phyloP scores from a whole-genome alignment of 2,329 filamentous ascomycete species.

The Knoxdaviesia proteae region DNA sequence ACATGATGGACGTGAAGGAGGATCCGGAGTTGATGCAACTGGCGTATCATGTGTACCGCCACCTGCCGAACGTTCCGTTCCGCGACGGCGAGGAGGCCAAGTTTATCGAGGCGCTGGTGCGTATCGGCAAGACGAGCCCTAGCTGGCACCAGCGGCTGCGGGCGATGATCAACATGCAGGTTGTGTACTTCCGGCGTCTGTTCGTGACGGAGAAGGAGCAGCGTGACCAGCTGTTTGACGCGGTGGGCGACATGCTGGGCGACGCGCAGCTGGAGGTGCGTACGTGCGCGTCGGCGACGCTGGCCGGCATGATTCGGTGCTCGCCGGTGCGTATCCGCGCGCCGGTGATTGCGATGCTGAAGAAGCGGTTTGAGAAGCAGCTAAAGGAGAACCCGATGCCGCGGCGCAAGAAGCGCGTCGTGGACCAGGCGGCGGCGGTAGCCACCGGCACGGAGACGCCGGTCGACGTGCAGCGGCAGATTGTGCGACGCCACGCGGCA shows the following conservation, averaged over 20 bases:
- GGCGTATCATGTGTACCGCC: conserved; percentile 91
- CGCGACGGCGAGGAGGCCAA: conserved; percentile 63
- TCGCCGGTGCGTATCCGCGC: conserved; percentile 65
- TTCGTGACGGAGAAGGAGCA: conserved; percentile 63
- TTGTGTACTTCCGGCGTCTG: conserved; percentile 89
- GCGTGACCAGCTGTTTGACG: conserved; percentile 65
- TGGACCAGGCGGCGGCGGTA: neutral
- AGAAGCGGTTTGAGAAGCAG: conserved; percentile 56
- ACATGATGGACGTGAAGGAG: conserved; percentile 99
- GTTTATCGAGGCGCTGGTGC: conserved; percentile 71
- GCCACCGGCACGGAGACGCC: conserved; percentile 41
- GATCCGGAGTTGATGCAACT: conserved; percentile 87
- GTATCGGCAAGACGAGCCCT: conserved; percentile 62
- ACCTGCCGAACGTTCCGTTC: conserved; percentile 88
- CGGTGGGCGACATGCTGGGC: conserved; percentile 87
- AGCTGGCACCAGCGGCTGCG: conserved; percentile 94
- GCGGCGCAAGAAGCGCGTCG: conserved; percentile 33
- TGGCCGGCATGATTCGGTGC: conserved; percentile 95
- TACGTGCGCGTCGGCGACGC: conserved; percentile 72
- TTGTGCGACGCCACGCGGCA: conserved; percentile 70
- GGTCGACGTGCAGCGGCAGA: conserved; percentile 50
- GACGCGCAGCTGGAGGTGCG: conserved; percentile 88
- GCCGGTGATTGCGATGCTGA: conserved; percentile 54
- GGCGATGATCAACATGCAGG: conserved; percentile 94
- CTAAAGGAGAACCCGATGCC: conserved; percentile 75